These are phyloP conservation scores for Pleurotus cornucopiae DNA, from an alignment of 768 basidiomycete genomes.

Conservation along the genomic window DNA sequence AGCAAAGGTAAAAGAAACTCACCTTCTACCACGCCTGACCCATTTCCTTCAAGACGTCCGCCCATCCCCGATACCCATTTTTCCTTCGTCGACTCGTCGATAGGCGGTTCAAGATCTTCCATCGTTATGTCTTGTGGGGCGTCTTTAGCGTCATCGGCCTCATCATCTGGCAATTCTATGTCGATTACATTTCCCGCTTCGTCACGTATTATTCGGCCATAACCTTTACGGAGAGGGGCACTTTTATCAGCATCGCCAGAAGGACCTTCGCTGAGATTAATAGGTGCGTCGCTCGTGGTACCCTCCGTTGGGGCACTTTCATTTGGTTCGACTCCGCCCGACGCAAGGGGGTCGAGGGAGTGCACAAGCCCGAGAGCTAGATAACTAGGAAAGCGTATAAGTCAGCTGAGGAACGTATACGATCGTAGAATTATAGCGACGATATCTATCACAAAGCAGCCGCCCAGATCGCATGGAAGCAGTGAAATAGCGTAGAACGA, in stretches of 20 bases:
- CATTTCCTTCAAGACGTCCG: conserved; percentile 13
- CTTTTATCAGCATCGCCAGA: conserved; percentile 12
- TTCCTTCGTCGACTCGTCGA: conserved; percentile 25
- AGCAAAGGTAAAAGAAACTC: conserved; percentile 15
- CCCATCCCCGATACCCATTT: conserved; percentile 39
- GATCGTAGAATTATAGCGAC: too few relatives aligned
- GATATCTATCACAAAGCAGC: neutral
- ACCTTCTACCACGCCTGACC: conserved; percentile 34
- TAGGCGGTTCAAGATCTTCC: conserved; percentile 34
- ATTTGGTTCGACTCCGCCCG: conserved; percentile 63
- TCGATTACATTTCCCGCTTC: conserved; percentile 69
- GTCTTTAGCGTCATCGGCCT: conserved; percentile 25
- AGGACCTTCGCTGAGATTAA: conserved; percentile 10
- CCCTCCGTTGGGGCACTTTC: conserved; percentile 13
- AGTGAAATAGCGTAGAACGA: neutral
- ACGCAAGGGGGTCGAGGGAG: conserved; percentile 59
- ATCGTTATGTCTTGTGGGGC: conserved; percentile 28
- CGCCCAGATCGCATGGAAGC: neutral
- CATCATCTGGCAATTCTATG: conserved; percentile 60
- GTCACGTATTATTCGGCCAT: conserved; percentile 81
- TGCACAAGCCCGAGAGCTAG: conserved; percentile 69
- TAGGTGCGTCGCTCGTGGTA: conserved; percentile 10
- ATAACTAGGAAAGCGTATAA: conserved; percentile 47
- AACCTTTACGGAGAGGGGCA: conserved; percentile 50
- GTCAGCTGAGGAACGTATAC: conserved; percentile 4